phyloP scores from a whole-genome alignment of 495 filamentous ascomycete species.

The Trichocladium uniseriatum region DNA sequence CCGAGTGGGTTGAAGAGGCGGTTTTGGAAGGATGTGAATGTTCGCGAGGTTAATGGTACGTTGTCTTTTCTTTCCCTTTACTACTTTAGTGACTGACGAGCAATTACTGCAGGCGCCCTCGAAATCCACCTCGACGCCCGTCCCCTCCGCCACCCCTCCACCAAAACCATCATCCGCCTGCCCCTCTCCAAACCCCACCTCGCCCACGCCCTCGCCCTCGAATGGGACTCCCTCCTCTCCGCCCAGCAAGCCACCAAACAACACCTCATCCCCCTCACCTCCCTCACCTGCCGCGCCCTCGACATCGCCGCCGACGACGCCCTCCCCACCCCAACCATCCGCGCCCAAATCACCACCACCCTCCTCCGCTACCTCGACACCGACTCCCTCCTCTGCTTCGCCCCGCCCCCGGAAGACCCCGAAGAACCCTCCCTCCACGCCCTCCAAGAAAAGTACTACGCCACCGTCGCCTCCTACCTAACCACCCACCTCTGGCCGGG shows the following conservation, averaged over 20 bases:
- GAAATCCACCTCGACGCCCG: conserved; percentile 72
- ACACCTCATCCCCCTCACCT: conserved; percentile 86
- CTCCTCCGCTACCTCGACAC: conserved; percentile 83
- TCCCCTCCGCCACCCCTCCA: conserved; percentile 64
- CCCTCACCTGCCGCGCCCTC: conserved; percentile 65
- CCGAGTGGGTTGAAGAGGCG: conserved; percentile 50
- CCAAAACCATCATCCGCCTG: conserved; percentile 55
- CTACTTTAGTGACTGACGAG: no score
- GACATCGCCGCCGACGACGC: conserved; percentile 63
- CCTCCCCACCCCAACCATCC: conserved; percentile 19
- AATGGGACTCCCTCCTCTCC: conserved; percentile 81
- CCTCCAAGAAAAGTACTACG: conserved; percentile 57
- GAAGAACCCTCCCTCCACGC: conserved; percentile 46
- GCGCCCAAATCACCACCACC: conserved; percentile 52
- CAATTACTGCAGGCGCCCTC: conserved; percentile 53
- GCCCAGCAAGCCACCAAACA: conserved; percentile 66
- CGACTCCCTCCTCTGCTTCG: conserved; percentile 91
- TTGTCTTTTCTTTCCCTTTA: background rate
- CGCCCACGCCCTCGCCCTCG: conserved; percentile 75
- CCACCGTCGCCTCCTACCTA: conserved; percentile 60
- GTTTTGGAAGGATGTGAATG: conserved; percentile 76
- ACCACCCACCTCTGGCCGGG: conserved; percentile 77
- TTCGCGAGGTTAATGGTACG: conserved; percentile 45
- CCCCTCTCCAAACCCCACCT: conserved; percentile 70
- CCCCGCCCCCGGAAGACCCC: conserved; percentile 42